Conservation (phyloP, 164 flowering plant species). For the Platanus orientalis region DNA sequence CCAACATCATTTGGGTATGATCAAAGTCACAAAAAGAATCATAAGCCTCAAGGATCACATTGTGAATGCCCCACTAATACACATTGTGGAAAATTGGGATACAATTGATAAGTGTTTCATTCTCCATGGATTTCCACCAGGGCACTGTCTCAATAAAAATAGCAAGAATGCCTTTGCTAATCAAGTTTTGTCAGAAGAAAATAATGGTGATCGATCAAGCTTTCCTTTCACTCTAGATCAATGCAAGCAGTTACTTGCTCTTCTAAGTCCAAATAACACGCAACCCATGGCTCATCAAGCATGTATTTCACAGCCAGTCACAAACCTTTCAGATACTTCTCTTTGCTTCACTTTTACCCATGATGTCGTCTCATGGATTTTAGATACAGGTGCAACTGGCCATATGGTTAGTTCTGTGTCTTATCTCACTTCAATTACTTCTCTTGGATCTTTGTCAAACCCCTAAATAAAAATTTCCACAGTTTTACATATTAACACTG, state of each 20-base stretch:
- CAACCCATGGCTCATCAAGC: too few relatives aligned
- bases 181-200: not conserved
- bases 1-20: not conserved
- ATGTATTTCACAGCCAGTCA: too few relatives aligned
- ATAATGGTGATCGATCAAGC: too few relatives aligned
- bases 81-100: not conserved
- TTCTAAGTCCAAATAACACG: not conserved
- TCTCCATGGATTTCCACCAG: not conserved
- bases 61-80: too few relatives aligned
- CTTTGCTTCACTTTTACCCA: too few relatives aligned
- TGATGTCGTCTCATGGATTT: too few relatives aligned
- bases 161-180: not conserved
- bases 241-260: not conserved
- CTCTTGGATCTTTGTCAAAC: not conserved
- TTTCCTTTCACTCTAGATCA: not conserved
- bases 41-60: not conserved
- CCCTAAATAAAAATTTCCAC: not conserved
- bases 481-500: not conserved
- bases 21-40: not conserved
- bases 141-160: not conserved
- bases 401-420: not conserved
- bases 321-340: too few relatives aligned
- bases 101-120: too few relatives aligned
- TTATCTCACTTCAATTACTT: not conserved
- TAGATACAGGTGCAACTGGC: not conserved